These are phyloP conservation scores for Suhomyces atakaporum DNA, from an alignment of 1,139 yeast species.

Conservation along the genomic window DNA sequence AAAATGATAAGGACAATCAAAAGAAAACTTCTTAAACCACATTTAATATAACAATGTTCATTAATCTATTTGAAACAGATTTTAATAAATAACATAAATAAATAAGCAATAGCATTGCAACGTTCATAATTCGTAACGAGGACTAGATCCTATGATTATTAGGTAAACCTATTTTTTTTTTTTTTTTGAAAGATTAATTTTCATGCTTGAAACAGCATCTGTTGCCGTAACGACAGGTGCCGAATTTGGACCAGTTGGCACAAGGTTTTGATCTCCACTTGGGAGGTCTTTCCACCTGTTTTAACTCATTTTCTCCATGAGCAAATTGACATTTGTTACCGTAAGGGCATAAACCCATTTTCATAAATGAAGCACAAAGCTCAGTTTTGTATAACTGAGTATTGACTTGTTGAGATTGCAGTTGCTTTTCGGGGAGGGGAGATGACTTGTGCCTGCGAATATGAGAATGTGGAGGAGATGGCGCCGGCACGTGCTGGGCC, in stretches of 20 bases:
- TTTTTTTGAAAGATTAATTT: not conserved
- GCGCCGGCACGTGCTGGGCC: constrained; percentile 1
- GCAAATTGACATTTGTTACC: constrained; percentile 94
- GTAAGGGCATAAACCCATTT: constrained; percentile 78
- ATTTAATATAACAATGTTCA: no score
- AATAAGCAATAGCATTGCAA: constrained; percentile 7
- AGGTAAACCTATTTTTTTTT: no score
- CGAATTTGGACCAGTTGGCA: constrained; percentile 81
- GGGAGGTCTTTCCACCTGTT: constrained; percentile 69
- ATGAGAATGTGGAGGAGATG: constrained; percentile 1
- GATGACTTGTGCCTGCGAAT: not conserved
- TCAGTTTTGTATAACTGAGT: constrained; percentile 87
- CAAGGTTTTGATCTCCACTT: constrained; percentile 94
- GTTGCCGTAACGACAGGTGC: constrained; percentile 84
- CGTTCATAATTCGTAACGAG: constrained; percentile 12
- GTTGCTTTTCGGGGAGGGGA: constrained; percentile 7
- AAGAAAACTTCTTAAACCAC: no score
- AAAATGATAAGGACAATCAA: no score
- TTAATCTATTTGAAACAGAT: constrained; percentile 3
- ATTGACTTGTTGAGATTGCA: constrained; percentile 43
- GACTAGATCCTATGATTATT: constrained; percentile 4
- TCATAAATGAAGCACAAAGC: constrained; percentile 77
- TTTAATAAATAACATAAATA: constrained; percentile 8
- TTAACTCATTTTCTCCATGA: constrained; percentile 80
- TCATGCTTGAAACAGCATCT: constrained; percentile 90